Evolutionary conservation across 257 asterid genomes (phyloP).

Genomic region (Penstemon eatonii): DNA sequence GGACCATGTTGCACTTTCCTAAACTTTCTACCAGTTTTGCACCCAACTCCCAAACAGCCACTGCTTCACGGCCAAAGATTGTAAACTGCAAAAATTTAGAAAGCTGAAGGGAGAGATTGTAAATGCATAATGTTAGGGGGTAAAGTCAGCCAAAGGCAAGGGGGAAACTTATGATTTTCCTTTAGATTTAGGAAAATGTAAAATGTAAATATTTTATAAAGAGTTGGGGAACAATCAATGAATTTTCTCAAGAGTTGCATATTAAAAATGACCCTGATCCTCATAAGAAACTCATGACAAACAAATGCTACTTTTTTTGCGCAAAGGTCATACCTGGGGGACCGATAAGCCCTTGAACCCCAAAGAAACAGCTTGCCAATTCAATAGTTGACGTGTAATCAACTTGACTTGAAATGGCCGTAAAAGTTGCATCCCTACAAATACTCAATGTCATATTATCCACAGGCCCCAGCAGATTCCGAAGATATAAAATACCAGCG

Average conservation of each 20-base stretch:
- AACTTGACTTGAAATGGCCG: conserved; percentile 75
- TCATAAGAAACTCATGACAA: conserved; percentile 3
- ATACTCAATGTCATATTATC: conserved; percentile 80
- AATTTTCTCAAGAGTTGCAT: not conserved
- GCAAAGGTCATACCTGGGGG: conserved; percentile 50
- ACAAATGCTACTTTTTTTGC: not conserved
- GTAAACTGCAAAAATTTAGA: no score
- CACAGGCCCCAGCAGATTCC: conserved; percentile 67
- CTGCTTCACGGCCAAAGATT: no score
- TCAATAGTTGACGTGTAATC: conserved; percentile 57
- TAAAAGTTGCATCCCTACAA: conserved; percentile 93
- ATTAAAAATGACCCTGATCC: not conserved
- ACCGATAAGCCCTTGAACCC: conserved; percentile 59
- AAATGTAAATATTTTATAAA: no score
- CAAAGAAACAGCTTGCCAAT: conserved; percentile 86
- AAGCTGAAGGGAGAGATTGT: no score
- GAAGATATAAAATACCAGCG: conserved; percentile 72
- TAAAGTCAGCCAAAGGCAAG: no score
- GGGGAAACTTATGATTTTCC: no score
- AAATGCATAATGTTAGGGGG: no score
- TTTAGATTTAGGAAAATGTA: no score
- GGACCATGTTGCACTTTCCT: no score
- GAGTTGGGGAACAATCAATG: no score
- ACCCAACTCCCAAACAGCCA: no score
- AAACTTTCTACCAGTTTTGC: no score